Evolutionary conservation across 1,284 basidiomycete species (phyloP), one percentile per base, ranked within the genome.

Genomic region (Ceratobasidium sp.): DNA sequence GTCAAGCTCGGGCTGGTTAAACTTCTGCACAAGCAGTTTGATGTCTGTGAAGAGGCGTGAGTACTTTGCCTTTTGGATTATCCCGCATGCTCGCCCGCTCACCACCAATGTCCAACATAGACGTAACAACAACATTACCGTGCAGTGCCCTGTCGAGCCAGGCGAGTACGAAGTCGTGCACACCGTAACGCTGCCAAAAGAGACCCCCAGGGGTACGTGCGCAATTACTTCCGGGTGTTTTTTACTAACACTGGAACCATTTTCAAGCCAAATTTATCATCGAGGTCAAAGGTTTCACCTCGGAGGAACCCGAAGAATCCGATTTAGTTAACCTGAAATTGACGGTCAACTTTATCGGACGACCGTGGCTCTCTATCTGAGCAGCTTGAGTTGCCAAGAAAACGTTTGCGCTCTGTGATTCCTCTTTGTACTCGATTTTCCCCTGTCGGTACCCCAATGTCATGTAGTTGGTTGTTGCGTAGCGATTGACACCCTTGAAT

Each of bases 191-290:
- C 80, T 86, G 0, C 85, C 85, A 37, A 81, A 81, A 61, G 85
- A 86, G 81, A 86, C 86, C 71, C 85, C 85, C 14, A 82, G 81
- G 59, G 84, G 84, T 84, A 43, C 16, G 7, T 14, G 48, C 24
- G 1, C 3, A 14, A 14, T 48, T 51, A 6, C 31, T 27, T n/a
- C 9, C 22, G 11, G 1, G 19, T 24, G 11, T 5, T 11, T 3
- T 63, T 13, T 5, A 46, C 24, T 63, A 56, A 59, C 34, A 59
- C 14, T 27, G 29, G 7, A n/a, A 13, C 13, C n/a, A 8, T 7
- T 41, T 29, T 5, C 29, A 64, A 96, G 97, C 95, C 83, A 97
- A 95, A 82, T 98, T 98, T 84, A 83, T 79, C 9, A 89, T 99
- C 71, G 81, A 86, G 54, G 88, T 97, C 29, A 81, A 84, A 7